Evolutionary conservation across 495 filamentous ascomycete genomes (phyloP).

Genomic region (Lichina pygmaea): DNA sequence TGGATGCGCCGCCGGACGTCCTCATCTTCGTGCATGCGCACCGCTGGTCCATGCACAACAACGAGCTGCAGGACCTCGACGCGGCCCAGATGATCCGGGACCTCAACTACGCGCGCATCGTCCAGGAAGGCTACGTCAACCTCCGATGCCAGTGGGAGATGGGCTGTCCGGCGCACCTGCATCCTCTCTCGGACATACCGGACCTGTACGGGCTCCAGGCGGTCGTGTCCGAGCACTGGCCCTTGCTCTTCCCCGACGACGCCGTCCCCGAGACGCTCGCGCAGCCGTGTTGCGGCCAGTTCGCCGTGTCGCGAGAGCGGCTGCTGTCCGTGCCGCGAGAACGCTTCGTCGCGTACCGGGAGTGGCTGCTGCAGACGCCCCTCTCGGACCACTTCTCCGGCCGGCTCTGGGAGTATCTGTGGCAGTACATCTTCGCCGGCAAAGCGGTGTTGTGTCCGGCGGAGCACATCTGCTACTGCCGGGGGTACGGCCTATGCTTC

Average conservation of each 20-base stretch:
- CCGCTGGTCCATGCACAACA: constrained; percentile 38
- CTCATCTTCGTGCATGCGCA: constrained; percentile 46
- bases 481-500: constrained; percentile 57
- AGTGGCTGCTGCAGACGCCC: constrained; percentile 39
- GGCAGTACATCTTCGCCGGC: constrained; percentile 38
- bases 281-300: constrained; percentile 36
- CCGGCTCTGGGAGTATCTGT: constrained; percentile 50
- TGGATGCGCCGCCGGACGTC: constrained; percentile 21
- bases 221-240: constrained; percentile 32
- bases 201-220: constrained; percentile 6
- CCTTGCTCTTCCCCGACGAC: constrained; percentile 16
- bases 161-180: constrained; percentile 27
- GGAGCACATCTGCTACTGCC: constrained; percentile 48
- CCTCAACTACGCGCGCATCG: constrained; percentile 16
- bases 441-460: constrained; percentile 29
- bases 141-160: constrained; percentile 23
- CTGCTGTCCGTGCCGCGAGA: constrained; percentile 25
- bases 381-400: constrained; percentile 40
- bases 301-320: constrained; percentile 17
- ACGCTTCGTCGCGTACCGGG: constrained; percentile 33
- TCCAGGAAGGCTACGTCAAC: constrained; percentile 21
- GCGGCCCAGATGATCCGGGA: constrained; percentile 16
- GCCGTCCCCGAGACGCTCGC: constrained; percentile 19
- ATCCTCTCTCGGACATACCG: constrained; percentile 24
- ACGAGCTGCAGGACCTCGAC: constrained; percentile 16